A percentile compares a stretch with the other conserved stretches of the same genome.
phyloP scores from a whole-genome alignment of 805 yeast genomes.

The Debaryomyces castellii region DNA sequence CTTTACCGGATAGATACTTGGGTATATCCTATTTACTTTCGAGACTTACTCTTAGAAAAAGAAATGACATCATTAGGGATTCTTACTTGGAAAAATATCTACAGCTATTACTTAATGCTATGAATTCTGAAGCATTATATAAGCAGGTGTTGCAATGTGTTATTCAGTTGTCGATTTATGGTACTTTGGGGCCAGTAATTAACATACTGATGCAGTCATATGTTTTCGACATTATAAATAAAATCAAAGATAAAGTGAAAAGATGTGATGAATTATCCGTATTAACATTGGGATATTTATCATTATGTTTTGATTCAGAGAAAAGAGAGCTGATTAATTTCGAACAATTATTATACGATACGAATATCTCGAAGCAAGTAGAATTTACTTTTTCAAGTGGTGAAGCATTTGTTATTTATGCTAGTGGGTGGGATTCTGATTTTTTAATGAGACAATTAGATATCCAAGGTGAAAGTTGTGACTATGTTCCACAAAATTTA shows the following conservation, averaged over 20 bases:
- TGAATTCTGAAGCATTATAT: conserved; percentile 22
- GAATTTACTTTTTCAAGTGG: conserved; percentile 79
- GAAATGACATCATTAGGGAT: conserved; percentile 16
- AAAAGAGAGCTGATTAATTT: conserved; percentile 24
- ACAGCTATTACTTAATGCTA: conserved; percentile 9
- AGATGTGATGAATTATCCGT: conserved; percentile 61
- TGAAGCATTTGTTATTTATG: conserved; percentile 72
- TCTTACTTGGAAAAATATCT: conserved; percentile 10
- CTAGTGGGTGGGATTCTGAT: conserved; percentile 74
- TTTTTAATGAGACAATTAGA: conserved; percentile 54
- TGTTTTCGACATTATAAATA: conserved; percentile 13
- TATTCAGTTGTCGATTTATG: conserved; percentile 46
- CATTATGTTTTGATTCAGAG: conserved; percentile 30
- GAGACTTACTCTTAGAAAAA: conserved; percentile 37
- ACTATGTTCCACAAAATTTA: conserved; percentile 16
- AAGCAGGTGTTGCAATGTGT: conserved; percentile 35
- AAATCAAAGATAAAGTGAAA: conserved; percentile 43
- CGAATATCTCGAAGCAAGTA: conserved; percentile 66
- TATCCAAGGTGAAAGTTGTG: conserved; percentile 37
- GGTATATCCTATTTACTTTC: conserved; percentile 47
- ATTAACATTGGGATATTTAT: conserved; percentile 53
- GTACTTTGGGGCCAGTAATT: conserved; percentile 40
- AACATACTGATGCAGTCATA: conserved; percentile 1
- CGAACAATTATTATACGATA: conserved; percentile 51
- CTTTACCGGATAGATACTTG: conserved; percentile 21